Conservation (phyloP, 192 early-diverging fungal genomes). For the Ambispora gerdemannii region DNA sequence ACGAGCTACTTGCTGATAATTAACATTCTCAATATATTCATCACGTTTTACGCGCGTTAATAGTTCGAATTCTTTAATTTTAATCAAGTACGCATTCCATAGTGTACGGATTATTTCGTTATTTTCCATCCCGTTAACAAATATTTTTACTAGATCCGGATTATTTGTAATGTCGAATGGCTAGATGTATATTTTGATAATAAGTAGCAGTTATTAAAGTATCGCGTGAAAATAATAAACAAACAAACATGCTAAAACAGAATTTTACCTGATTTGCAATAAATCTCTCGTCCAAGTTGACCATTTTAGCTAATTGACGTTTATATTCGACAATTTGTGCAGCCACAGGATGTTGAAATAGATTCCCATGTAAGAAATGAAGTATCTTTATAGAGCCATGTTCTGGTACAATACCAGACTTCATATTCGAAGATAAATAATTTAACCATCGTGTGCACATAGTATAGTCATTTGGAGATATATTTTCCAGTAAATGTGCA, state of each 20-base stretch:
- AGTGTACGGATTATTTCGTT: not conserved
- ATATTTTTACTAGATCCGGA: not conserved
- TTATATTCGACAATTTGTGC: not conserved
- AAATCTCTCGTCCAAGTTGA: not conserved
- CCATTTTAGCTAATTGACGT: not conserved
- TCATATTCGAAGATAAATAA: constrained; percentile 4
- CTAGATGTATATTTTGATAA: constrained; percentile 1
- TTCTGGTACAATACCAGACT: not conserved
- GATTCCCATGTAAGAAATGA: not conserved
- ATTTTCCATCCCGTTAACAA: not conserved
- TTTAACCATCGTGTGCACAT: constrained; percentile 48
- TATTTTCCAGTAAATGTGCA: constrained; percentile 54
- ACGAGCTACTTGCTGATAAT: constrained; percentile 22
- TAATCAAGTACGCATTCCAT: constrained; percentile 12
- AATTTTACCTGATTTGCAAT: constrained; percentile 8
- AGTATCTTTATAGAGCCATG: not conserved
- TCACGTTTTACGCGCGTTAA: constrained; percentile 30
- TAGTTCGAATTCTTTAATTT: constrained; percentile 28
- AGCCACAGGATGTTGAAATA: not conserved
- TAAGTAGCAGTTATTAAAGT: not conserved
- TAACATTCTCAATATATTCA: constrained; percentile 32
- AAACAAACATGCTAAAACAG: not conserved
- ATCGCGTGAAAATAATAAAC: not conserved
- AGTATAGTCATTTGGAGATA: constrained; percentile 39
- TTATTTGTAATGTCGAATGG: constrained; percentile 20